phyloP scores from a whole-genome alignment of 768 basidiomycete species.

The Leccinum aurantiacum region DNA sequence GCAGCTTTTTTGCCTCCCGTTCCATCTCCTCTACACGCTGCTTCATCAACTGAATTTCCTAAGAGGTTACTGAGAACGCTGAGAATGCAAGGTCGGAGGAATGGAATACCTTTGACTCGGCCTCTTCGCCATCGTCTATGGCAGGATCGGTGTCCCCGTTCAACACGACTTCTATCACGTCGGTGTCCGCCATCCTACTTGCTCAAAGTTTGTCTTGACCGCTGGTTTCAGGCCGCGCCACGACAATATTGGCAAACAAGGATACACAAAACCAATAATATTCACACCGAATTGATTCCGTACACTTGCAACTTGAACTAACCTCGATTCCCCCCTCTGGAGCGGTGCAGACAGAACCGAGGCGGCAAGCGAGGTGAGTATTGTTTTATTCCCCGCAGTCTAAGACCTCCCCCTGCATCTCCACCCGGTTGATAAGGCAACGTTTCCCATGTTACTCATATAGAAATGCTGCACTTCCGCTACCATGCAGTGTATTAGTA shows the following conservation, averaged over 20 bases:
- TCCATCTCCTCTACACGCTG: slow-evolving; percentile 94
- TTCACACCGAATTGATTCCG: neutral
- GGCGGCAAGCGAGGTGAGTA: no score
- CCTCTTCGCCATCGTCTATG: slow-evolving; percentile 63
- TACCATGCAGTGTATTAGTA: slow-evolving; percentile 2
- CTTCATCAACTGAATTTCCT: slow-evolving; percentile 92
- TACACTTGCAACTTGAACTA: neutral
- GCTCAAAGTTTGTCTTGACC: slow-evolving; percentile 25
- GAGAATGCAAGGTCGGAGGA: slow-evolving; percentile 4
- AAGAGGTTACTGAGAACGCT: slow-evolving; percentile 20
- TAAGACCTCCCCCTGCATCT: neutral
- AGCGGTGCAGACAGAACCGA: no score
- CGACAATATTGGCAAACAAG: slow-evolving; percentile 25
- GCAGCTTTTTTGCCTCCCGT: slow-evolving; percentile 80
- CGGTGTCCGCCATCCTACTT: slow-evolving; percentile 51
- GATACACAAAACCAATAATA: slow-evolving; percentile 17
- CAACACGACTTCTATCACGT: slow-evolving; percentile 42
- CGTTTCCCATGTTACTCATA: slow-evolving; percentile 1
- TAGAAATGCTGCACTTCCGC: neutral
- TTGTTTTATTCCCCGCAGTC: neutral
- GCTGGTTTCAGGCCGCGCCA: slow-evolving; percentile 18
- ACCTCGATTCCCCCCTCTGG: neutral
- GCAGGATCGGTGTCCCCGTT: slow-evolving; percentile 29
- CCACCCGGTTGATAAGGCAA: slow-evolving; percentile 7
- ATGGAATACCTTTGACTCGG: slow-evolving; percentile 53